Evolutionary conservation across 2,329 filamentous ascomycete genomes (phyloP), one percentile per base, ranked within the genome.

Genomic region (Aspergillus piperis): DNA sequence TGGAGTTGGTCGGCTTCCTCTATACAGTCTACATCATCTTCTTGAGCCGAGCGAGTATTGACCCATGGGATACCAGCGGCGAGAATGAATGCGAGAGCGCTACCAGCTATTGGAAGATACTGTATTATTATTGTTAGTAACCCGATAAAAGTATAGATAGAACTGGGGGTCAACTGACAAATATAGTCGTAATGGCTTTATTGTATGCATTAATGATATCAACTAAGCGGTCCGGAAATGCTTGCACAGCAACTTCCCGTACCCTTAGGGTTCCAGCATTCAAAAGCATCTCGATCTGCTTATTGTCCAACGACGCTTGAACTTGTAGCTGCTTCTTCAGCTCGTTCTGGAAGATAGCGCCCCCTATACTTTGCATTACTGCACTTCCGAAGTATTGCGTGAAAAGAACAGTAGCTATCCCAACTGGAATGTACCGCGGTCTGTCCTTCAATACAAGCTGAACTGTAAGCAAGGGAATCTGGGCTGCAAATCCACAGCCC

Each of bases 371-470:
- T 50, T 63, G 62, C 52, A 63, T 54, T 13, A 63, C 62, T 6
- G 62, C 13, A 15, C 56, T 61, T n/a, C 59, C 59, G 52, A 61
- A 61, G 25, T 61, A 63, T 47, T 63, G 62, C 25, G 53, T 30
- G 30, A 61, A 63, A 1, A 61, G 48, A 4, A 63, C 56, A 11
- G 52, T 61, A 6, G 59, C 30, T 15, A 63, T 57, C 11, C 59
- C 59, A 6, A 61, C 48, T 15, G 59, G 56, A 38, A 63, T 42
- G 3, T 54, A 23, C 13, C 17, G 36, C 8, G 62, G 62, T 19
- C 27, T 57, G 41, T 47, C 36, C 10, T 56, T 59, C 23, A 63
- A n/a, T 23, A 49, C 53, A 19, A 39, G 42, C 49, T 61, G 62
- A 27, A 59, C 53, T 23, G 52, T 61, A 19, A 63, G 59, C 15